Evolutionary conservation across 2,329 filamentous ascomycete genomes (phyloP).

Genomic region (Monosporascus sp.): DNA sequence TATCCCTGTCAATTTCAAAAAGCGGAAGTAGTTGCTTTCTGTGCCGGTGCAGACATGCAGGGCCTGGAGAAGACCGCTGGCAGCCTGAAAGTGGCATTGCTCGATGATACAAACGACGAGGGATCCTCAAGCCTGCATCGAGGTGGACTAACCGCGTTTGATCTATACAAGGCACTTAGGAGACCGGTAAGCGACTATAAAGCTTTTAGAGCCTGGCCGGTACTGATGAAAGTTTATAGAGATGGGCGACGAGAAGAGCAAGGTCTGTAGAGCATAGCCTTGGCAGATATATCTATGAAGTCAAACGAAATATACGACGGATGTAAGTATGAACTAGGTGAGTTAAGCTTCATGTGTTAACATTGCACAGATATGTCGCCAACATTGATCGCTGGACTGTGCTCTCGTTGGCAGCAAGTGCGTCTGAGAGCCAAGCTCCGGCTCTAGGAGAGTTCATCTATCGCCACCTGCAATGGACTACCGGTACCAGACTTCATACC

Average conservation of each 20-base stretch:
- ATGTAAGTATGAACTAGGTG: background rate
- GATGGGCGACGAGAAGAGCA: background rate
- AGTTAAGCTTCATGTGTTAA: background rate
- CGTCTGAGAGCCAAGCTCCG: slow-evolving; percentile 1
- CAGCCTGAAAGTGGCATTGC: background rate
- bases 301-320: background rate
- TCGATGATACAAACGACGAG: background rate
- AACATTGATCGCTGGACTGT: slow-evolving; percentile 6
- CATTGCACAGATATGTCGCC: slow-evolving; percentile 3
- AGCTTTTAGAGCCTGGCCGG: too few species aligned
- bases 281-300: background rate
- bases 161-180: background rate
- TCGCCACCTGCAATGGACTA: slow-evolving; percentile 4
- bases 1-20: background rate
- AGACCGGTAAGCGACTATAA: background rate
- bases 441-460: slow-evolving; percentile 5
- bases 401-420: slow-evolving; percentile 3
- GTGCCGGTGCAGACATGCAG: background rate
- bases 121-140: background rate
- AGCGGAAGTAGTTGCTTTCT: background rate
- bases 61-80: background rate
- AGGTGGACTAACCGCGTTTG: background rate
- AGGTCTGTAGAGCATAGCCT: background rate
- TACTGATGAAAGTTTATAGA: background rate
- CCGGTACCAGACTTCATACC: background rate